Evolutionary conservation across 108 stramenopile species (phyloP).

Genomic region (Cyclostephanos invisitatus): DNA sequence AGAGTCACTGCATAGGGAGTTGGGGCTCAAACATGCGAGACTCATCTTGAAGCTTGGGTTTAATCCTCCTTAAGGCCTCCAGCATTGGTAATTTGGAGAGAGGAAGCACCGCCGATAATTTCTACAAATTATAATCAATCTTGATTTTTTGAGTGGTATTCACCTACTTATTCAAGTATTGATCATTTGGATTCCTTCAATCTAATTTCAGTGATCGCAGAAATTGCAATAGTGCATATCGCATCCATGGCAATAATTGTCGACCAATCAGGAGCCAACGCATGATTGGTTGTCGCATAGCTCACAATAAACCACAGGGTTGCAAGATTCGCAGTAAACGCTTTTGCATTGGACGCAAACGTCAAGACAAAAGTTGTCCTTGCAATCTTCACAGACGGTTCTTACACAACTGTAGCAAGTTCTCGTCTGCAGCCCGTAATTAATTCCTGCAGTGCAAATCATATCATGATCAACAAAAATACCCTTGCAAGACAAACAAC

Average conservation of each 20-base stretch:
- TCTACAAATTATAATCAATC: background rate
- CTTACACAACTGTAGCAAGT: background rate
- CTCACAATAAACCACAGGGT: background rate
- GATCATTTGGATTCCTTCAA: no score
- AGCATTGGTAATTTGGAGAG: background rate
- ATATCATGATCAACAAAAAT: background rate
- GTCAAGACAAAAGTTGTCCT: background rate
- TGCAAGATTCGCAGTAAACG: background rate
- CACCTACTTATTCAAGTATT: background rate
- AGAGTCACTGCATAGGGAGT: background rate
- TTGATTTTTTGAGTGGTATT: background rate
- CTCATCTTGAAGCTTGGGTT: background rate
- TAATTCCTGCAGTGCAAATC: background rate
- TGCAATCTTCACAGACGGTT: background rate
- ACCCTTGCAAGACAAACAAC: background rate
- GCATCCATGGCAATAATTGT: constrained; percentile 2
- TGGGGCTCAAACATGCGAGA: background rate
- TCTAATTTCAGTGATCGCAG: no score
- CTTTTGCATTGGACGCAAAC: background rate
- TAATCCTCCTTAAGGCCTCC: background rate
- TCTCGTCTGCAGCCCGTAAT: background rate
- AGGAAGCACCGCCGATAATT: background rate
- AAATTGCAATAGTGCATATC: background rate
- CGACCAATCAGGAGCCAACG: background rate
- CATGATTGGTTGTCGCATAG: background rate